A percentile compares a stretch with the other conserved stretches of the same genome.
phyloP scores from a whole-genome alignment of 2,329 filamentous ascomycete genomes.

The Fusarium lateritium region DNA sequence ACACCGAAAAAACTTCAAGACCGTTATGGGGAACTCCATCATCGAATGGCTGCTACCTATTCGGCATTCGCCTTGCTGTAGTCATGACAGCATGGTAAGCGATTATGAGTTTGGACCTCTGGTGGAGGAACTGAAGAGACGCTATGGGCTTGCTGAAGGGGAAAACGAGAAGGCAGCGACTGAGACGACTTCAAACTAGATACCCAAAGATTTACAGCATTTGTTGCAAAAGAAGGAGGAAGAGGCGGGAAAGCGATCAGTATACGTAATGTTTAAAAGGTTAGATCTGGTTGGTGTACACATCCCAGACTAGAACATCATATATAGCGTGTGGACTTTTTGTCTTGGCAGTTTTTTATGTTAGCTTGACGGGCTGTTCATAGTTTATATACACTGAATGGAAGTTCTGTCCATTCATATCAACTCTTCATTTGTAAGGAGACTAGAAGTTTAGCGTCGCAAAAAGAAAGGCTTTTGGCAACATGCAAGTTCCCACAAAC shows the following conservation, averaged over 20 bases:
- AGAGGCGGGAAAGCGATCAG: not conserved
- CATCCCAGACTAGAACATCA: not conserved
- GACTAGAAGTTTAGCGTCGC: not conserved
- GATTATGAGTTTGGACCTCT: constrained; percentile 78
- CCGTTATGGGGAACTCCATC: constrained; percentile 81
- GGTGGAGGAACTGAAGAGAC: constrained; percentile 68
- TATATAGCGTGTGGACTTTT: not conserved
- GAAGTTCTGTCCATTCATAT: not conserved
- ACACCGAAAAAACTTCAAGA: constrained; percentile 77
- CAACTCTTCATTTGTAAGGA: not conserved
- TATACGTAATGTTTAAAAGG: constrained; percentile 32
- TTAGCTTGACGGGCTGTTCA: not conserved
- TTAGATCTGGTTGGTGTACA: constrained; percentile 9
- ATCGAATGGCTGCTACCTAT: constrained; percentile 88
- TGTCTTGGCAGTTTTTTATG: not conserved
- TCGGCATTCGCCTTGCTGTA: constrained; percentile 79
- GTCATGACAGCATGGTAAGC: constrained; percentile 75
- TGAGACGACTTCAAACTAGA: constrained; percentile 40
- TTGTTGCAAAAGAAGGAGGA: not conserved
- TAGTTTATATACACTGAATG: not conserved
- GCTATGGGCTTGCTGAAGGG: constrained; percentile 49
- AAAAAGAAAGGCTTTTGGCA: not conserved
- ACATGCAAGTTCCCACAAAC: too few species aligned
- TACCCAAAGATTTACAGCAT: constrained; percentile 30
- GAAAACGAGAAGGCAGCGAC: constrained; percentile 30